Base-by-base conservation (phyloP, 352 stramenopile species). In the Globisporangium abappressorium region DNA sequence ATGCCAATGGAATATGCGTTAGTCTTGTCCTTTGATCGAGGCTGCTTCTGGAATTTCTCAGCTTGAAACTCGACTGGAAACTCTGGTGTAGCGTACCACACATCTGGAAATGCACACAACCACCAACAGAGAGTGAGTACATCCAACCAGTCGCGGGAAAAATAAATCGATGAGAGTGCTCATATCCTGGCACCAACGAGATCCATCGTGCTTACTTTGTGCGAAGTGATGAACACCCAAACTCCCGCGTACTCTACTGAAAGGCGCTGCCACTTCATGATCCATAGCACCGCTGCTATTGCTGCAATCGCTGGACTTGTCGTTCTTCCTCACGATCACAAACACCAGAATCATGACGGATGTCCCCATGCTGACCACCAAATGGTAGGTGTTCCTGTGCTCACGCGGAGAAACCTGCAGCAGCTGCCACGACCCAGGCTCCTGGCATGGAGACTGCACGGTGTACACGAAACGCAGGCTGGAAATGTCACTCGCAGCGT, bases 361-460 rank as follows among this genome's bases (percentile, higher is more conserved):
- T 3, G 83, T 77, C 15, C 78, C 78, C 36, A 71, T 70, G 64
- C 86, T 84, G 20, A 91, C 46, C 7, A 85, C 36, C 57, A 90
- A 66, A n/a, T 82, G 72, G 34, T 92, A 80, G n/a, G 64, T 62
- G 26, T 63, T 65, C 6, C 18, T 22, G 46, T 36, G 6, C 8
- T 34, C n/a, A 30, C 22, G 34, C 14, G 51, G 33, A 30, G 18
- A 28, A 54, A 82, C 14, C 34, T 76, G 70, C 60, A 84, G 18
- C 20, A 93, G 68, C 38, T 91, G 82, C 84, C 81, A 91, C 18
- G 76, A 62, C 38, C 84, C 70, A 49, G 82, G 26, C 7, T 64
- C 62, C 63, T 84, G 78, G 0, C 68, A 71, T 18, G 69, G 57
- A 7, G 61, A 60, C n/a, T 75, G 64, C 12, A 77, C 65, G 20